phyloP scores from a whole-genome alignment of 2,329 filamentous ascomycete genomes.

The Colletotrichum sp. region DNA sequence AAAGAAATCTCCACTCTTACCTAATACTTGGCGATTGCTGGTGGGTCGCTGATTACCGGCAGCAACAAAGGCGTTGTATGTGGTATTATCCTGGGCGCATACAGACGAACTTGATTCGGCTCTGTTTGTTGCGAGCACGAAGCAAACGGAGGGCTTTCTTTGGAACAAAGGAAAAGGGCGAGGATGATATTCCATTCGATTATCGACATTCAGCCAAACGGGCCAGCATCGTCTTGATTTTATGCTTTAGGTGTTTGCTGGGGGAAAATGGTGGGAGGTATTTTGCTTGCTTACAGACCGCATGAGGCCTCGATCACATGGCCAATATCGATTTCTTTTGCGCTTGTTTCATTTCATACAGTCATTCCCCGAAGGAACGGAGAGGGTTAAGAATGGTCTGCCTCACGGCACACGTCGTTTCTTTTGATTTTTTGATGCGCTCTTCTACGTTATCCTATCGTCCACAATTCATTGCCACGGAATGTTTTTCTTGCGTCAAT shows the following conservation, averaged over 20 bases:
- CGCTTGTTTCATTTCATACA: constrained; percentile 12
- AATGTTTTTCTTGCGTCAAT: not conserved
- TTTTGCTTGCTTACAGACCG: constrained; percentile 14
- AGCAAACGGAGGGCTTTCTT: not conserved
- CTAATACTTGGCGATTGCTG: not conserved
- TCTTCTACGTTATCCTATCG: not conserved
- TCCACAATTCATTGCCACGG: not conserved
- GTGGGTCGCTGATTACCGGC: not conserved
- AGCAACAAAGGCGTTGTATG: not conserved
- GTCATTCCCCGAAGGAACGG: constrained; percentile 21
- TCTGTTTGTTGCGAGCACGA: not conserved
- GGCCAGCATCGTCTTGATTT: constrained; percentile 6
- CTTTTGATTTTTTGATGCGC: constrained; percentile 20
- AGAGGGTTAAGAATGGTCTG: constrained; percentile 36
- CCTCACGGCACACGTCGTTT: constrained; percentile 37
- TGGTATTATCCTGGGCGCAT: not conserved
- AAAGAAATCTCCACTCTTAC: not conserved
- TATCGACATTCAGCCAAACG: not conserved
- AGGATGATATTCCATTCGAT: not conserved
- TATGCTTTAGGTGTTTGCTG: constrained; percentile 2
- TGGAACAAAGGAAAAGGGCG: not conserved
- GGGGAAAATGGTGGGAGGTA: constrained; percentile 2
- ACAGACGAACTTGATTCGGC: not conserved
- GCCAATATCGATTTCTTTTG: not conserved
- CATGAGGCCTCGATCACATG: not conserved